Evolutionary conservation across 2,329 filamentous ascomycete genomes (phyloP), one percentile per base, ranked within the genome.

Genomic region (Aspergillus quadrilineatus): DNA sequence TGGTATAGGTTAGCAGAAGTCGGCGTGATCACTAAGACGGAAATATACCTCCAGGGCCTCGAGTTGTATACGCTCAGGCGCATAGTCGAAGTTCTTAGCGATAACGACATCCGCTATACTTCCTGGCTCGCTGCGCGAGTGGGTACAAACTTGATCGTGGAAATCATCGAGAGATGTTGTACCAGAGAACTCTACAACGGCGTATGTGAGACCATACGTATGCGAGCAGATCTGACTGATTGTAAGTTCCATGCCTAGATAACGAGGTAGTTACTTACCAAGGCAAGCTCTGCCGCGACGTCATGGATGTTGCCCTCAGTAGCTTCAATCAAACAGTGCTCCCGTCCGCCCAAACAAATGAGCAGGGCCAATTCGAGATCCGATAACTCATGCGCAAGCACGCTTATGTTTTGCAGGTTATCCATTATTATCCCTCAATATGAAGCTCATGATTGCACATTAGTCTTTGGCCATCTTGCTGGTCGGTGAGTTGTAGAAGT

Each of bases 241-340:
- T 4, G 17, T 55, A 28, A 55, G 36, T 26, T 17, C 39, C n/a
- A 7, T 53, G 14, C 10, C 34, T 42, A 41, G 41, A 36, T 14
- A 12, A 1, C 42, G 14, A 28, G 6, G 43, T n/a, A 34, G 8
- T 30, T 51, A 36, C 29, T 56, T 75, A 90, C 89, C 68, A 94
- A 77, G 60, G 84, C 82, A 22, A 96, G 78, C 73, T 96, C 91
- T 51, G 85, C 81, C 43, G 87, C 81, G n/a, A 96, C 79, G 62
- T 86, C 82, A 71, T 89, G 81, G 55, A 93, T 75, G 51, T 79
- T 76, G 36, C 83, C 77, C 4, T 77, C 71, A 2, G 86, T 83
- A 14, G 90, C 89, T 73, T 91, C 88, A 68, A 97, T 85, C 65
- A 97, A 86, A 76, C 91, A 96, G 73, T 97, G 92, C 73, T 96